Evolutionary conservation across 2,329 filamentous ascomycete species (phyloP).

Genomic region (Teratosphaeriaceae sp.): DNA sequence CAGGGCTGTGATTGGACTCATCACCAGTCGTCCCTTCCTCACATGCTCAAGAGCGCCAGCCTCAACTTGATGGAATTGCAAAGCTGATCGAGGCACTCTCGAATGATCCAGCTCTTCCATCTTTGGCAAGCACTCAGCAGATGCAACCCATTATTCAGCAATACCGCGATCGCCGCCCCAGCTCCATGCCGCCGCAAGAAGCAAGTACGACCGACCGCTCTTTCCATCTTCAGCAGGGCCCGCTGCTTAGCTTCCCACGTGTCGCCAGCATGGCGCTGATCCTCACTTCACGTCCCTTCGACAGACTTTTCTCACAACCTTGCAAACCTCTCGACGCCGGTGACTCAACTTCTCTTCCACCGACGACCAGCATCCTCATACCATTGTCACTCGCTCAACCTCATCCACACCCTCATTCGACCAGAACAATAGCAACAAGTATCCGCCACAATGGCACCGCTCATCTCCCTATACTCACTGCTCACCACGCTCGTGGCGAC

Average conservation of each 20-base stretch:
- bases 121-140: too few species aligned
- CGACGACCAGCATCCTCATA: neutral
- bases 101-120: neutral
- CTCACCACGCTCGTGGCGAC: neutral
- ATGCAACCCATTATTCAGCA: too few species aligned
- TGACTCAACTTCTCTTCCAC: neutral
- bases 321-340: neutral
- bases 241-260: too few species aligned
- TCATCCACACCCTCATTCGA: neutral
- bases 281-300: too few species aligned
- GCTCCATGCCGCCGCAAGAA: too few species aligned
- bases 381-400: constrained; percentile 3
- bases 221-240: too few species aligned
- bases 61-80: neutral
- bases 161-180: too few species aligned
- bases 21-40: too few species aligned
- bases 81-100: too few species aligned
- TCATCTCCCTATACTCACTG: neutral
- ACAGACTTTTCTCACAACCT: neutral
- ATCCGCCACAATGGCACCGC: neutral
- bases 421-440: neutral
- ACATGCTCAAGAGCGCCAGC: neutral
- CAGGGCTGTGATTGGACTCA: too few species aligned
- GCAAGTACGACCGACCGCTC: too few species aligned
- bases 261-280: too few species aligned